Evolutionary conservation across 2,329 filamentous ascomycete species (phyloP), one percentile per base, ranked within the genome.

Genomic region (Colletotrichum salicis): DNA sequence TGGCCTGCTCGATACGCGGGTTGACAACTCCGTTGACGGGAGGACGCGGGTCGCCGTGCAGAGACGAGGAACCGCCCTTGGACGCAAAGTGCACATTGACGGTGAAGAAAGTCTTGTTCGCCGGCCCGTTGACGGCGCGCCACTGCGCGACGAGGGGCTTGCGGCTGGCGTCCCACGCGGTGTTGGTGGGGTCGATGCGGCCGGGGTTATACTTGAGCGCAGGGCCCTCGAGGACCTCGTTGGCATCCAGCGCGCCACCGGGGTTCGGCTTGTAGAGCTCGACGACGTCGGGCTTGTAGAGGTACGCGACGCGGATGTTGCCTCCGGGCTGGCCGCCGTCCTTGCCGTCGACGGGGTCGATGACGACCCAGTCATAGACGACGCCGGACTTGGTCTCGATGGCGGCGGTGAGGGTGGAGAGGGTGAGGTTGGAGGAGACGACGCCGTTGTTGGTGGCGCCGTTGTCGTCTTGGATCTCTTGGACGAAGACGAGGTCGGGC

Each of bases 231-330:
- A 92, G 80, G 5, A 93, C 89, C 71, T 86, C 84, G 71, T 88
- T 91, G 15, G 85, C 87, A 37, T 90, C 85, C 1, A 83, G 84
- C 54, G 85, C 80, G 52, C 82, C 82, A 57, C 91, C 91, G 0
- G 85, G 86, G 78, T 88, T 90, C 62, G 86, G 84, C 71, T 90
- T 86, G 76, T 86, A 86, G n/a, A 93, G 87, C 59, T 85, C 84
- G 56, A 94, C 78, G 4, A 88, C 79, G 22, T 86, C 83, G 0
- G 90, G 84, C 51, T 91, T 88, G 86, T 93, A 94, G 12, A 94
- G 84, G 81, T 93, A 94, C 0, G 91, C 91, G 58, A 85, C 84
- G 56, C 92, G 91, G 79, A 94, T 94, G 82, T 94, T 94, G 48
- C 91, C 91, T 15, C 92, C 92, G 1, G 90, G 89, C 72, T 88